Conservation (phyloP, 495 filamentous ascomycete species). For the Xylaria curta region DNA sequence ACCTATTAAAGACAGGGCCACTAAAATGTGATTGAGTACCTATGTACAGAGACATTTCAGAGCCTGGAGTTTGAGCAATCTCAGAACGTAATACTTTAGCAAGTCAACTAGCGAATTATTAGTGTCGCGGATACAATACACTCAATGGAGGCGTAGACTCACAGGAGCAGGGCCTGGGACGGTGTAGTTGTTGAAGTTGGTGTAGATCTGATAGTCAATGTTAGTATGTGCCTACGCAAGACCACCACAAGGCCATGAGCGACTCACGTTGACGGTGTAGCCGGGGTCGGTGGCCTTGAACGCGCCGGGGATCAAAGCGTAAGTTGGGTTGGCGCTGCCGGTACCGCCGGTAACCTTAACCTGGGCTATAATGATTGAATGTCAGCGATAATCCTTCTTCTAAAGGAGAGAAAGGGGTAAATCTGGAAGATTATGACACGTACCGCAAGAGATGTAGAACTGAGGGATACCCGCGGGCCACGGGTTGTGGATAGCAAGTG, state of each 20-base stretch:
- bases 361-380: constrained; percentile 30
- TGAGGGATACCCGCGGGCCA: constrained; percentile 44
- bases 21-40: no score
- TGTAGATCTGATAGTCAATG: constrained; percentile 34
- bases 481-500: constrained; percentile 60
- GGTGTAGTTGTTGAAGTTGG: constrained; percentile 34
- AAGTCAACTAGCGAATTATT: constrained; percentile 12
- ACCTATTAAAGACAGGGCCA: neutral
- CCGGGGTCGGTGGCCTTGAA: constrained; percentile 56
- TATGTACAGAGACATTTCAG: neutral
- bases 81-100: neutral
- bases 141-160: constrained; percentile 12
- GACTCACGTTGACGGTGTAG: constrained; percentile 44
- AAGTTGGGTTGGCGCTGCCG: constrained; percentile 44
- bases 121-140: neutral
- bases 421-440: neutral
- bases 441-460: constrained; percentile 39
- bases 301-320: constrained; percentile 56
- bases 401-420: neutral
- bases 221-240: neutral
- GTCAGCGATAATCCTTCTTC: neutral
- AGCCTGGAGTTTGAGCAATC: neutral
- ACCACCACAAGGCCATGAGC: neutral
- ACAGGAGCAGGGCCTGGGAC: constrained; percentile 39
- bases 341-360: constrained; percentile 40